These are phyloP conservation scores for Penicillium manginii DNA, from an alignment of 495 filamentous ascomycete genomes.

Conservation along the genomic window DNA sequence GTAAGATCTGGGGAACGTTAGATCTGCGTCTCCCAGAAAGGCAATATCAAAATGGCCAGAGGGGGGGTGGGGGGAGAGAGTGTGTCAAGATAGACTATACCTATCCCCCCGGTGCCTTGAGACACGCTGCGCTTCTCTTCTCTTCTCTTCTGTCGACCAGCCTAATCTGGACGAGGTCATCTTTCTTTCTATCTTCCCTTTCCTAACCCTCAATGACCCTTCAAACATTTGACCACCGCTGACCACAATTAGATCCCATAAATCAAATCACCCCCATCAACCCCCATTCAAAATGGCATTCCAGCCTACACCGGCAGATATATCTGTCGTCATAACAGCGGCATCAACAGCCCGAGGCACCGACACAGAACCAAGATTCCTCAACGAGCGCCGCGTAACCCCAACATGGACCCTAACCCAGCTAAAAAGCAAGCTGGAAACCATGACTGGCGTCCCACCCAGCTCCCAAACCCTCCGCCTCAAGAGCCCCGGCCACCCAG, in stretches of 20 bases:
- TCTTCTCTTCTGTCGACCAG: too few relatives aligned
- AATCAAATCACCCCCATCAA: background rate
- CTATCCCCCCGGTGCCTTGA: too few relatives aligned
- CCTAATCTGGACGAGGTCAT: too few relatives aligned
- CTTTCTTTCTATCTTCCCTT: too few relatives aligned
- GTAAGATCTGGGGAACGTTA: background rate
- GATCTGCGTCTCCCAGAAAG: background rate
- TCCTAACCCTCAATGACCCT: too few relatives aligned
- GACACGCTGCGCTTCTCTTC: too few relatives aligned
- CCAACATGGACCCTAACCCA: constrained; percentile 90
- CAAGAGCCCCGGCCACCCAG: constrained; percentile 40
- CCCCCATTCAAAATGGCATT: constrained; percentile 39
- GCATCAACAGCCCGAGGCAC: constrained; percentile 67
- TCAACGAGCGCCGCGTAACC: constrained; percentile 84
- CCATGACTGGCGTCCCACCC: constrained; percentile 90
- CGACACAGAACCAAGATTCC: constrained; percentile 72
- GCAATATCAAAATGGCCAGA: constrained; percentile 1
- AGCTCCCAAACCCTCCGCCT: constrained; percentile 68
- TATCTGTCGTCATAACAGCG: constrained; percentile 83
- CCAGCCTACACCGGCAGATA: constrained; percentile 69
- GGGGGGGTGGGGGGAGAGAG: too few relatives aligned
- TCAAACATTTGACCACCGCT: too few relatives aligned
- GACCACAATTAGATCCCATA: too few relatives aligned
- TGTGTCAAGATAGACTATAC: too few relatives aligned
- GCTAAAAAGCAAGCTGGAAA: constrained; percentile 87